Percentiles rank a stretch among this genome's conserved stretches.
Conservation (phyloP, 2,329 filamentous ascomycete species). For the Fusarium udum region DNA sequence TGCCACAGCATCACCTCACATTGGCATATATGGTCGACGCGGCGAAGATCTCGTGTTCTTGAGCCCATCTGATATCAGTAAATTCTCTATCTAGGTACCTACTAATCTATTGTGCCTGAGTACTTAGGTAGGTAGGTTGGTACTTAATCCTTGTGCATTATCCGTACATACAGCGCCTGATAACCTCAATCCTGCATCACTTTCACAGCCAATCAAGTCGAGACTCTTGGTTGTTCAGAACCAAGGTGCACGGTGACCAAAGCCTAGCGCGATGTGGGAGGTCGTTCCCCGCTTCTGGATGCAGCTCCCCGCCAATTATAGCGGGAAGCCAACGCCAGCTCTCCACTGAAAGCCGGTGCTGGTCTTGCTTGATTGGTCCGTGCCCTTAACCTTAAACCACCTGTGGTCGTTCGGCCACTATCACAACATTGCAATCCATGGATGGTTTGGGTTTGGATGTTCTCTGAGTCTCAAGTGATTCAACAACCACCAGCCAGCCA, state of each 20-base stretch:
- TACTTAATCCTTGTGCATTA: neutral
- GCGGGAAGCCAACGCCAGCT: constrained; percentile 11
- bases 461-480: constrained; percentile 17
- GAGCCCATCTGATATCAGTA: neutral
- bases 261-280: constrained; percentile 28
- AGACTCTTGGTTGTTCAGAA: neutral
- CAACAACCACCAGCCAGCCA: constrained; percentile 6
- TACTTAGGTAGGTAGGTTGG: neutral
- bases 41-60: neutral
- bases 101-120: neutral
- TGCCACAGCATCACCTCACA: constrained; percentile 14
- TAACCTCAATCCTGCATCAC: neutral
- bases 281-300: constrained; percentile 32
- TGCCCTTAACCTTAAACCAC: constrained; percentile 24
- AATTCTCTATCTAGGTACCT: neutral
- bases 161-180: neutral
- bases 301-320: constrained; percentile 30
- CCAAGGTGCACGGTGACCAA: constrained; percentile 16
- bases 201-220: neutral
- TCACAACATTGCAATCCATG: constrained; percentile 29
- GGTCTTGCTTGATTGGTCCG: constrained; percentile 25
- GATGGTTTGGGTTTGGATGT: constrained; percentile 16
- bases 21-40: neutral
- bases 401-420: constrained; percentile 35
- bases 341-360: constrained; percentile 30